Evolutionary conservation across 1,139 yeast genomes (phyloP).

Genomic region (Dujonia santamariae): DNA sequence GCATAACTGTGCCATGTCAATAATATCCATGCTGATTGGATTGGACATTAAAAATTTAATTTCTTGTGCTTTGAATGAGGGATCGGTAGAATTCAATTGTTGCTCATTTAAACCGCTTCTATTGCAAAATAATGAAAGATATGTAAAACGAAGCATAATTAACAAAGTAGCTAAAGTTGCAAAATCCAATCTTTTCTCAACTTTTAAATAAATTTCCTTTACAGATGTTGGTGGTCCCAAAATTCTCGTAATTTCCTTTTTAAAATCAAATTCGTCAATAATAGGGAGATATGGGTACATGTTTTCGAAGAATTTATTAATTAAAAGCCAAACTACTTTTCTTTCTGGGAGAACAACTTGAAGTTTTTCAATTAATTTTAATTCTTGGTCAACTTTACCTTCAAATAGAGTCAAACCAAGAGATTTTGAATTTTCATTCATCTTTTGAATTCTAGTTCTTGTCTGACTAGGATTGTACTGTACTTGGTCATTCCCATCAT

Average conservation of each 20-base stretch:
- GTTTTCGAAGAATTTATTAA: conserved; percentile 35
- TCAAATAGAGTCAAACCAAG: conserved; percentile 20
- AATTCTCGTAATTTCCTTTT: conserved; percentile 8
- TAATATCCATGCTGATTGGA: conserved; percentile 45
- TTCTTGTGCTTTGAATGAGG: conserved; percentile 18
- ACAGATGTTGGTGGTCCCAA: conserved; percentile 10
- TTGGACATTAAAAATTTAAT: conserved; percentile 42
- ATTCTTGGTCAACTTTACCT: conserved; percentile 19
- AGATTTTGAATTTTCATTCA: conserved; percentile 14
- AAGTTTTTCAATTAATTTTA: conserved; percentile 20
- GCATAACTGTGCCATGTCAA: conserved; percentile 44
- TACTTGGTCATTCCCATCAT: too few relatives aligned
- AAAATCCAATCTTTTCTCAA: conserved; percentile 42
- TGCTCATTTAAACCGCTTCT: conserved; percentile 11
- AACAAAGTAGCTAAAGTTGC: conserved; percentile 44
- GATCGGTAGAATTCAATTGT: conserved; percentile 14
- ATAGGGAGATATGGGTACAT: conserved; percentile 44
- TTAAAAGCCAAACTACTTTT: conserved; percentile 37
- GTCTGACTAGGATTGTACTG: background rate
- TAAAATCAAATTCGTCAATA: conserved; percentile 31
- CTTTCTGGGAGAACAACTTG: conserved; percentile 34
- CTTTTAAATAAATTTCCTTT: conserved; percentile 15
- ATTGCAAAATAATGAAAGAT: conserved; percentile 32
- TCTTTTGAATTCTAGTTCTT: conserved; percentile 8
- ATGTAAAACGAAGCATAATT: conserved; percentile 40